Percentiles rank a stretch among this genome's conserved stretches.
These are phyloP conservation scores for Eutrema salsugineum DNA, from an alignment of 441 rosid genomes.

Conservation along the genomic window DNA sequence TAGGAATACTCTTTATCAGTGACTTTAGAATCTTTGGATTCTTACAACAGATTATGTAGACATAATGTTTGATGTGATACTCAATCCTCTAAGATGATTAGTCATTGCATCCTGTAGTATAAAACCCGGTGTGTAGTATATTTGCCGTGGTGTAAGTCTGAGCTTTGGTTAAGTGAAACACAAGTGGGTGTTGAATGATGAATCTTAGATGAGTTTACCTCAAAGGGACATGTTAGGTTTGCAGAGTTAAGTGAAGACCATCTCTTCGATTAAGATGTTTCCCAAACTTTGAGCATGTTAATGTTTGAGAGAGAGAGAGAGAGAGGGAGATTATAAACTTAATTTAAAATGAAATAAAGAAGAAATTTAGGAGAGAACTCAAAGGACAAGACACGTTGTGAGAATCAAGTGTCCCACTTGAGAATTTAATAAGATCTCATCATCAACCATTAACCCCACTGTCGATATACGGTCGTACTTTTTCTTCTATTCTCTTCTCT, in stretches of 20 bases:
- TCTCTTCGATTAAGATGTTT: constrained; percentile 28
- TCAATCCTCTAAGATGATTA: not conserved
- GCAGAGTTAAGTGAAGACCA: constrained; percentile 21
- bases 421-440: constrained; percentile 29
- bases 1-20: not conserved
- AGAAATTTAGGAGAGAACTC: not conserved
- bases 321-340: not conserved
- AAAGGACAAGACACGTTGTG: constrained; percentile 36
- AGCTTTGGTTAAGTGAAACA: constrained; percentile 8
- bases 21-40: not conserved
- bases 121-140: not conserved
- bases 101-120: not conserved
- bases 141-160: not conserved
- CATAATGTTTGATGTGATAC: not conserved
- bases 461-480: constrained; percentile 39
- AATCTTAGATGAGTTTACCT: constrained; percentile 8
- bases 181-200: constrained; percentile 10
- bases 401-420: constrained; percentile 28
- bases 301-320: not conserved
- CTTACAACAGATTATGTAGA: not conserved
- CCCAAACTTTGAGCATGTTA: constrained; percentile 28
- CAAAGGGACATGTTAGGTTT: constrained; percentile 23
- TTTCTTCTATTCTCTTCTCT: constrained; percentile 19
- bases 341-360: not conserved
- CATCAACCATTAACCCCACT: constrained; percentile 27